Evolutionary conservation across 2,329 filamentous ascomycete species (phyloP).

Genomic region (Malbranchea cinnamomea): DNA sequence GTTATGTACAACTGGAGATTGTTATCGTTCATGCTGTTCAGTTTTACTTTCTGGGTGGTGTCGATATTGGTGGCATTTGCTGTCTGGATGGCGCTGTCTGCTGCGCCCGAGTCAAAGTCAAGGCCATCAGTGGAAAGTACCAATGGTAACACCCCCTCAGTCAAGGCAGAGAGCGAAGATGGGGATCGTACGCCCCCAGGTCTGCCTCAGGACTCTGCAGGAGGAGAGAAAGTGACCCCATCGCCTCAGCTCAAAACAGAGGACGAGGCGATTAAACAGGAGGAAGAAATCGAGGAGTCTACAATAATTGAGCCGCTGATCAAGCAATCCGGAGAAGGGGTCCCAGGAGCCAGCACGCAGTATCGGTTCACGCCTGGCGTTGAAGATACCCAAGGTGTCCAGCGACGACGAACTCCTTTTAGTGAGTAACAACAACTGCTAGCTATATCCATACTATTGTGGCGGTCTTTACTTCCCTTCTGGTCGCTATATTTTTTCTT

Average conservation of each 20-base stretch:
- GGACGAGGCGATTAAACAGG: slow-evolving; percentile 15
- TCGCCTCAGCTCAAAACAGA: slow-evolving; percentile 20
- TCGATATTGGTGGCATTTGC: slow-evolving; percentile 53
- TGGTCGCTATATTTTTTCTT: no score
- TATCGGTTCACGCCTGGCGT: no score
- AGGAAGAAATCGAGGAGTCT: slow-evolving; percentile 17
- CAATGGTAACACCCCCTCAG: no score
- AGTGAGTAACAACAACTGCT: no score
- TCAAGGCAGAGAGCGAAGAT: slow-evolving; percentile 9
- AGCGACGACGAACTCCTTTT: no score
- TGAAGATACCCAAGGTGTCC: no score
- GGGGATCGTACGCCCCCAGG: no score
- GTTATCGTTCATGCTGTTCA: slow-evolving; percentile 53
- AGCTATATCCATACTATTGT: no score
- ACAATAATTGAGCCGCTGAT: slow-evolving; percentile 12
- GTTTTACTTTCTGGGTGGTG: slow-evolving; percentile 57
- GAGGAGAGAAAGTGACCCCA: slow-evolving; percentile 6
- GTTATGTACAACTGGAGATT: slow-evolving; percentile 76
- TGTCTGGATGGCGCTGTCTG: slow-evolving; percentile 46
- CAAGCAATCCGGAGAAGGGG: no score
- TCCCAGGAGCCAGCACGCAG: no score
- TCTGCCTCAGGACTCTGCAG: slow-evolving; percentile 7
- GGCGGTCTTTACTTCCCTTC: no score
- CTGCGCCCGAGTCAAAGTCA: slow-evolving; percentile 20
- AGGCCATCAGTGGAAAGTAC: slow-evolving; percentile 4